These are phyloP conservation scores for Nicotiana attenuata DNA, from an alignment of 257 asterid species.

Conservation along the genomic window DNA sequence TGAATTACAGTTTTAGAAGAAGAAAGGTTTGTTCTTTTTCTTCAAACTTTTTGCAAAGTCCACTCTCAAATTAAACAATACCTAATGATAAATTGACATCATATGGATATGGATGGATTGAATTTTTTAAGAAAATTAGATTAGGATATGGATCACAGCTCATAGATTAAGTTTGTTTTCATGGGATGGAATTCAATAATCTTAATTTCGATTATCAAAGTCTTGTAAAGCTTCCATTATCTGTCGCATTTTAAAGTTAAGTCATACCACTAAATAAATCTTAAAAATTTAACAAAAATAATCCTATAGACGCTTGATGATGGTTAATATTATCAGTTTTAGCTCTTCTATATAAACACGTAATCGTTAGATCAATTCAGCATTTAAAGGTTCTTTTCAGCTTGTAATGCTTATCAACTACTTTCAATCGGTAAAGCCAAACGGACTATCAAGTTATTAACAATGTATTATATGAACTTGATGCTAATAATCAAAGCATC, in stretches of 20 bases:
- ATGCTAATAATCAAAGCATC: not conserved
- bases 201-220: not conserved
- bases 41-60: not conserved
- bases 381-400: too few relatives aligned
- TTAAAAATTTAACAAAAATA: too few relatives aligned
- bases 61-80: not conserved
- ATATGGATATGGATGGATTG: not conserved
- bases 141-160: conserved; percentile 1
- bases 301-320: too few relatives aligned
- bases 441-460: too few relatives aligned
- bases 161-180: not conserved
- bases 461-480: not conserved
- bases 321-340: too few relatives aligned
- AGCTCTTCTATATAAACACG: too few relatives aligned
- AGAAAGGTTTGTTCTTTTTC: not conserved
- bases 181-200: not conserved
- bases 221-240: not conserved
- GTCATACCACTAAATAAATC: not conserved
- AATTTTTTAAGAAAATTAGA: not conserved
- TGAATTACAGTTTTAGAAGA: not conserved
- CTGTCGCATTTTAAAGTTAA: not conserved
- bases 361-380: too few relatives aligned
- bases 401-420: too few relatives aligned
- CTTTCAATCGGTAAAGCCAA: too few relatives aligned
- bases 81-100: not conserved